phyloP scores from a whole-genome alignment of 2,329 filamentous ascomycete genomes.

The Cordyceps pruinosa region DNA sequence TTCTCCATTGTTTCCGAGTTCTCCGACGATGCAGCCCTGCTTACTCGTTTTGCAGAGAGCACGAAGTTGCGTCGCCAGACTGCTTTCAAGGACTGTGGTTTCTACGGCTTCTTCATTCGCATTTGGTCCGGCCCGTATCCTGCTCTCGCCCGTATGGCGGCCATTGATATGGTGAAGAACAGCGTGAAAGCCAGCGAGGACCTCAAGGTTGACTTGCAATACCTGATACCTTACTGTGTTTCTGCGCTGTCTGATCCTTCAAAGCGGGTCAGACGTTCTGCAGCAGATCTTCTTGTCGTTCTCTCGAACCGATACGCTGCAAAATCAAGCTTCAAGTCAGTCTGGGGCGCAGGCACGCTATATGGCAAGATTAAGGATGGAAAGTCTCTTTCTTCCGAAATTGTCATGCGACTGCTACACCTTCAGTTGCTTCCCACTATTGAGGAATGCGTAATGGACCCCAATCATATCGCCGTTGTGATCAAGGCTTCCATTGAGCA shows the following conservation, averaged over 20 bases:
- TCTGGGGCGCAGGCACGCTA: slow-evolving; percentile 57
- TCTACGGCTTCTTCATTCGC: slow-evolving; percentile 67
- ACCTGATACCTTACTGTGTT: slow-evolving; percentile 74
- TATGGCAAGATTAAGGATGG: slow-evolving; percentile 54
- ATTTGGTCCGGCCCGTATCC: slow-evolving; percentile 69
- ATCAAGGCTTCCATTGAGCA: slow-evolving; percentile 40
- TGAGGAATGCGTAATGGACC: slow-evolving; percentile 81
- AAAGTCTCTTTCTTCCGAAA: slow-evolving; percentile 51
- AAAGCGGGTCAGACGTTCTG: slow-evolving; percentile 67
- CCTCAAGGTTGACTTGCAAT: slow-evolving; percentile 60
- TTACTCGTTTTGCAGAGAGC: slow-evolving; percentile 46
- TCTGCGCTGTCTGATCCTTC: slow-evolving; percentile 68
- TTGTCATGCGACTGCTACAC: slow-evolving; percentile 54
- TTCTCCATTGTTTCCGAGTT: slow-evolving; percentile 44
- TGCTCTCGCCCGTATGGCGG: slow-evolving; percentile 59
- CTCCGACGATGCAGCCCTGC: slow-evolving; percentile 30
- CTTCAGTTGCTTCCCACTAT: slow-evolving; percentile 65
- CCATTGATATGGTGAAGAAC: slow-evolving; percentile 58
- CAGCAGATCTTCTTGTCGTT: slow-evolving; percentile 58
- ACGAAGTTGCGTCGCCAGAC: slow-evolving; percentile 47
- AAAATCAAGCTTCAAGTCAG: slow-evolving; percentile 30
- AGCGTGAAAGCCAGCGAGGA: slow-evolving; percentile 46
- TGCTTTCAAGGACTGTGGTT: slow-evolving; percentile 56
- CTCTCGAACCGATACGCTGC: slow-evolving; percentile 44
- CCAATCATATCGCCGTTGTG: slow-evolving; percentile 59